Percentiles rank a stretch among this genome's conserved stretches.
These are phyloP conservation scores for Backusella mclennaniae DNA, from an alignment of 192 early-diverging fungal genomes.

Conservation along the genomic window DNA sequence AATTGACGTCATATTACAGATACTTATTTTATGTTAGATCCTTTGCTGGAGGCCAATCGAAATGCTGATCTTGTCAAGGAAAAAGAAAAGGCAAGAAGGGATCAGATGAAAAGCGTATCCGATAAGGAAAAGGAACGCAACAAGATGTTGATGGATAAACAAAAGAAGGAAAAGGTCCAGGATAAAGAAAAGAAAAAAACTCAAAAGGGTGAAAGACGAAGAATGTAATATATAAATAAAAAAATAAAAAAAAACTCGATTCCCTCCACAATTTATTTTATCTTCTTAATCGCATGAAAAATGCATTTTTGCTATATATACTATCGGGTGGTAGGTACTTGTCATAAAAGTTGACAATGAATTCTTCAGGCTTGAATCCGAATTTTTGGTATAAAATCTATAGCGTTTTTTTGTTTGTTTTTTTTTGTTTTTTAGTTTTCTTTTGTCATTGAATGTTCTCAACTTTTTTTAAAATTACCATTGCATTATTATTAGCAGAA, in stretches of 20 bases:
- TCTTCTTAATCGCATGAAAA: constrained; percentile 78
- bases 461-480: constrained; percentile 48
- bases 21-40: constrained; percentile 16
- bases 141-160: constrained; percentile 51
- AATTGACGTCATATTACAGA: neutral
- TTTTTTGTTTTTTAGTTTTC: too few relatives aligned
- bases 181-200: constrained; percentile 45
- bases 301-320: constrained; percentile 79
- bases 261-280: too few relatives aligned
- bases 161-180: constrained; percentile 44
- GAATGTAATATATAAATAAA: constrained; percentile 36
- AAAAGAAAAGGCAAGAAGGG: constrained; percentile 49
- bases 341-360: constrained; percentile 88
- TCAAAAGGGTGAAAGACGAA: constrained; percentile 49
- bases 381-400: constrained; percentile 87
- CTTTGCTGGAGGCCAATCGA: constrained; percentile 48
- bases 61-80: constrained; percentile 62
- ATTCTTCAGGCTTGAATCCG: constrained; percentile 94
- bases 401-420: too few relatives aligned
- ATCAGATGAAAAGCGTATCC: constrained; percentile 45
- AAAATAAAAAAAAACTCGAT: too few relatives aligned
- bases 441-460: too few relatives aligned
- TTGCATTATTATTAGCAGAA: constrained; percentile 87
- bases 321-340: constrained; percentile 79
- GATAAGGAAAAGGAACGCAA: constrained; percentile 56